phyloP scores from a whole-genome alignment of 108 stramenopile genomes.

The Bacterosira constricta region DNA sequence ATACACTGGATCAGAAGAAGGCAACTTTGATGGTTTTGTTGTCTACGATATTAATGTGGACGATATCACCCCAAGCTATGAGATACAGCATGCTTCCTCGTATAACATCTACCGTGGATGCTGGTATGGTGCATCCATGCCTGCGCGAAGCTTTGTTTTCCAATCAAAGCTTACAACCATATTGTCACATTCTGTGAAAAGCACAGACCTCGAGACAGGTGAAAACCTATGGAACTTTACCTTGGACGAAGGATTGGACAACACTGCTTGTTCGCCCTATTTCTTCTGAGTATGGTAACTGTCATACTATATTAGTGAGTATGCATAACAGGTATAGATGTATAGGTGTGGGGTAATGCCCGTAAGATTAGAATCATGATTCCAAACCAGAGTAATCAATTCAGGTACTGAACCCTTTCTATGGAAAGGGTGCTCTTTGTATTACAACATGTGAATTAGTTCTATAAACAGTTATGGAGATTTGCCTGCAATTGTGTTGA shows the following conservation, averaged over 20 bases:
- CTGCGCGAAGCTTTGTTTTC: slow-evolving; percentile 43
- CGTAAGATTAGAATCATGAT: no score
- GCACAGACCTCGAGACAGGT: slow-evolving; percentile 40
- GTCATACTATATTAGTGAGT: no score
- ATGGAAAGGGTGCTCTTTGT: no score
- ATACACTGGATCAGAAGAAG: slow-evolving; percentile 27
- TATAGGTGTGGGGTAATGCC: no score
- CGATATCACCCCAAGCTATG: slow-evolving; percentile 26
- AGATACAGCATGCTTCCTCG: slow-evolving; percentile 42
- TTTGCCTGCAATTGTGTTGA: no score
- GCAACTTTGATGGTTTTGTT: slow-evolving; percentile 55
- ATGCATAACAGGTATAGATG: no score
- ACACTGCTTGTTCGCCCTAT: slow-evolving; percentile 29
- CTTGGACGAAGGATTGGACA: slow-evolving; percentile 33
- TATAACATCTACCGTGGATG: slow-evolving; percentile 34
- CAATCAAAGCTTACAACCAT: slow-evolving; percentile 42
- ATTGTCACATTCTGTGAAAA: slow-evolving; percentile 39
- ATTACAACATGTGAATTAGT: no score
- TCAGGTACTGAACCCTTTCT: no score
- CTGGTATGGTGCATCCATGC: slow-evolving; percentile 48
- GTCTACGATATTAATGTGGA: slow-evolving; percentile 35
- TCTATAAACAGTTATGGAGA: no score
- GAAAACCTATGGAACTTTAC: slow-evolving; percentile 23
- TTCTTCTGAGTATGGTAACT: no score
- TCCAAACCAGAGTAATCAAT: no score